Base-by-base conservation (phyloP, 2,329 filamentous ascomycete species). In the Lachnum nothofagi region DNA sequence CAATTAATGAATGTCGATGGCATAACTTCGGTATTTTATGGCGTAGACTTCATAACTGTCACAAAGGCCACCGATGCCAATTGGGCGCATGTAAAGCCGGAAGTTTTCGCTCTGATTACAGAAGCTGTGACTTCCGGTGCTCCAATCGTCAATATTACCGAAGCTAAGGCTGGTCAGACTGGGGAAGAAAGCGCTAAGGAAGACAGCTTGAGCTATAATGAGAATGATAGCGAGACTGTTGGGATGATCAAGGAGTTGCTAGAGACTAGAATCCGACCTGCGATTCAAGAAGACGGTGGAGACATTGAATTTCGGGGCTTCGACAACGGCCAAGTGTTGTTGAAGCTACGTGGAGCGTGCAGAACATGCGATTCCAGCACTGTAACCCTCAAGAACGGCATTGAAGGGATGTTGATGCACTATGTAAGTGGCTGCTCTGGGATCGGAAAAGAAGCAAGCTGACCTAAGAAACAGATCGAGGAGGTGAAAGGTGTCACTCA, bases 181-280 rank as follows among this genome's bases (percentile, higher is more conserved):
- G 70, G 72, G 23, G 71, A 78, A 61, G 70, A 71, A 49, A 69
- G 68, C 42, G 67, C 61, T 12, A 70, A 72, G 54, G 79, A 80
- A 53, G 89, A 95, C 61, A 86, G 81, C 52, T 73, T 95, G 44
- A 80, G 80, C 19, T 95, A 91, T 67, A 83, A 91, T 60, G 90
- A 95, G 65, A 85, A 94, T 54, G 93, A 98, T 66, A 85, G 84
- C 58, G 93, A 98, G 70, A 88, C 96, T 9, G 86, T 98, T 7
- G 86, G 89, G 51, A 97, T 97, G 93, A 97, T 98, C 71, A 95
- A 97, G 73, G 93, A 98, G 71, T 74, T 98, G 25, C 76, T 98
- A 29, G 93, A 98, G 70, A 98, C 93, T 22, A 79, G 93, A 54
- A 95, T 98, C 63, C 79, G 93, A 37, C 93, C 93, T 0, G 88